phyloP scores from a whole-genome alignment of 1,284 basidiomycete species.

The Sphagnurus paluster region DNA sequence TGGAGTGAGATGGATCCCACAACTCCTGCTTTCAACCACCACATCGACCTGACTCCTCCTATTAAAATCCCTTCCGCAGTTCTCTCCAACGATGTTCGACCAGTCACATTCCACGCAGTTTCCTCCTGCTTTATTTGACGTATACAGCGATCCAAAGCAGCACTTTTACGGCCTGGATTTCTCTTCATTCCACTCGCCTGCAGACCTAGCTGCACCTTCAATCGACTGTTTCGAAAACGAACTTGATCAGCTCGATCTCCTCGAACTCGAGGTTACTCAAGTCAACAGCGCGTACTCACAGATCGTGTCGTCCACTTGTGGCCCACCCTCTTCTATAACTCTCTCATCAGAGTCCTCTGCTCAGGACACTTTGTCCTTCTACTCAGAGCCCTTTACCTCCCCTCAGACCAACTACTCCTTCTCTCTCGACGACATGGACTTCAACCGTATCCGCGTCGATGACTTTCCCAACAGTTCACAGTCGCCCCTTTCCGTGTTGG shows the following conservation, averaged over 20 bases:
- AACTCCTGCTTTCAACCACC: constrained; percentile 9
- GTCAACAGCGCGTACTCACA: constrained; percentile 59
- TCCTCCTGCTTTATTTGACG: constrained; percentile 17
- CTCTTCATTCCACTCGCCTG: constrained; percentile 63
- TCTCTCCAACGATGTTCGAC: constrained; percentile 13
- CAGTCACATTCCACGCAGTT: constrained; percentile 15
- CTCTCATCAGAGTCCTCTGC: constrained; percentile 70
- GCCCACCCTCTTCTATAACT: constrained; percentile 75
- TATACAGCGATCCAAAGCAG: constrained; percentile 33
- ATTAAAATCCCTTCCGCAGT: constrained; percentile 13
- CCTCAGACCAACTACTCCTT: constrained; percentile 53
- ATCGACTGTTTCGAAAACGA: constrained; percentile 81
- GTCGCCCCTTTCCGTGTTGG: constrained; percentile 36
- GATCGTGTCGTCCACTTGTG: constrained; percentile 60
- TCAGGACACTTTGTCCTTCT: constrained; percentile 66
- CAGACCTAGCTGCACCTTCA: constrained; percentile 69
- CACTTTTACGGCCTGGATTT: constrained; percentile 53
- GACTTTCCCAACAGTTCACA: constrained; percentile 52
- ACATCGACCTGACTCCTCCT: constrained; percentile 13
- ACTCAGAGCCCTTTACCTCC: constrained; percentile 67
- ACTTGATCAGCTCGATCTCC: constrained; percentile 75
- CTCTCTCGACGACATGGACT: constrained; percentile 70
- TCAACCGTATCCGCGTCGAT: constrained; percentile 58
- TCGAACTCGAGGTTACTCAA: constrained; percentile 62
- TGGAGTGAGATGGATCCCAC: constrained; percentile 9